A percentile compares a stretch with the other conserved stretches of the same genome.
Evolutionary conservation across 2,329 filamentous ascomycete genomes (phyloP).

Genomic region (Penicillium sp.): DNA sequence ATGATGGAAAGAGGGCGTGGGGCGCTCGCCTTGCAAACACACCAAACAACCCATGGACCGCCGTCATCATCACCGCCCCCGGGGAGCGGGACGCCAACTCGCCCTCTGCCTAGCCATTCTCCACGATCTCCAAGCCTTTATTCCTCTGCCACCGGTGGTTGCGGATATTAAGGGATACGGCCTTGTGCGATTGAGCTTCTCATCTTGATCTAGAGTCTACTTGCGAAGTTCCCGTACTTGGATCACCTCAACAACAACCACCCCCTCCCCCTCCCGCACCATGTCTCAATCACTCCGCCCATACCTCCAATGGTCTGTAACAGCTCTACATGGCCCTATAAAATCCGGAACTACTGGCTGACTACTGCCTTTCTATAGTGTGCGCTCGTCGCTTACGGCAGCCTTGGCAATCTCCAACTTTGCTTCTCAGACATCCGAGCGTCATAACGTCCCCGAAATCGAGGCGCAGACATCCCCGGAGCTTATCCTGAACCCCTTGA

Average conservation of each 20-base stretch:
- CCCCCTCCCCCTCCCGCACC: background rate
- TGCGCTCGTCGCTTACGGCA: slow-evolving; percentile 89
- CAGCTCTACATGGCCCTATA: slow-evolving; percentile 67
- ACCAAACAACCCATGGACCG: slow-evolving; percentile 27
- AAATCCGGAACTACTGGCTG: background rate
- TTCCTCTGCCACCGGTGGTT: background rate
- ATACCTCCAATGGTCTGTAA: slow-evolving; percentile 56
- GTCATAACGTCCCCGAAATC: slow-evolving; percentile 94
- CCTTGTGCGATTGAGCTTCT: background rate
- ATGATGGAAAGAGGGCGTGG: slow-evolving; percentile 19
- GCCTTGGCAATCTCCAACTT: slow-evolving; percentile 95
- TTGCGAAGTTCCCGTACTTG: background rate
- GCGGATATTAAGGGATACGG: background rate
- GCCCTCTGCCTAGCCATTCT: slow-evolving; percentile 16
- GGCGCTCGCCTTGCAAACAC: slow-evolving; percentile 31
- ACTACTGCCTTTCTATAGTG: slow-evolving; percentile 46
- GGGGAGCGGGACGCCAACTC: slow-evolving; percentile 17
- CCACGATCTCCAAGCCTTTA: slow-evolving; percentile 7
- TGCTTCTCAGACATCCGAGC: slow-evolving; percentile 91
- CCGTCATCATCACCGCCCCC: slow-evolving; percentile 11
- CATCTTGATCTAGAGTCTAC: background rate
- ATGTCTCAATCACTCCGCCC: slow-evolving; percentile 25
- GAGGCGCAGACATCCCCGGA: slow-evolving; percentile 92
- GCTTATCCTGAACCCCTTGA: slow-evolving; percentile 86
- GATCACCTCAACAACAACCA: background rate